phyloP scores from a whole-genome alignment of 2,329 filamentous ascomycete genomes.

The Fusarium sp. region DNA sequence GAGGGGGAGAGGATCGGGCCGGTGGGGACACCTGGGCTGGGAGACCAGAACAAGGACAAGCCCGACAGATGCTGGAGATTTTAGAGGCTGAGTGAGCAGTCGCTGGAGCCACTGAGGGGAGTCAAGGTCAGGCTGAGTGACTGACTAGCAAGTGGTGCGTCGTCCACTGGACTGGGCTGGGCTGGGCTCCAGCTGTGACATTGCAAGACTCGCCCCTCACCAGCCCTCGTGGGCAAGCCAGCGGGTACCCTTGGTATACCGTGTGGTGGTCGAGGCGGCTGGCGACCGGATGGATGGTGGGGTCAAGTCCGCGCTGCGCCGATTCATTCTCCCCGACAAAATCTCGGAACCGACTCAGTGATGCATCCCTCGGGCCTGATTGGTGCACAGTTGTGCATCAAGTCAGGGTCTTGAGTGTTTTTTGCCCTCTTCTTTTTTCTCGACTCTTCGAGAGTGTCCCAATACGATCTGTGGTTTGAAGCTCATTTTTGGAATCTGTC shows the following conservation, averaged over 20 bases:
- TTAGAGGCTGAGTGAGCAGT: slow-evolving; percentile 30
- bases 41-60: slow-evolving; percentile 31
- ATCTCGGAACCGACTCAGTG: slow-evolving; percentile 44
- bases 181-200: slow-evolving; percentile 21
- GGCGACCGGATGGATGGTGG: slow-evolving; percentile 29
- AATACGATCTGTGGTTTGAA: slow-evolving; percentile 4
- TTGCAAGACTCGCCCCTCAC: slow-evolving; percentile 31
- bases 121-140: slow-evolving; percentile 39
- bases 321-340: slow-evolving; percentile 45
- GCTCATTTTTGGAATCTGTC: slow-evolving; percentile 22
- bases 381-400: slow-evolving; percentile 26
- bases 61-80: slow-evolving; percentile 26
- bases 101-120: slow-evolving; percentile 28
- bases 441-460: slow-evolving; percentile 16
- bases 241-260: slow-evolving; percentile 22
- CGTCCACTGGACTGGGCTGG: slow-evolving; percentile 23
- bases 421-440: slow-evolving; percentile 29
- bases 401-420: slow-evolving; percentile 35
- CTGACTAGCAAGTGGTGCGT: slow-evolving; percentile 32
- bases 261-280: slow-evolving; percentile 32
- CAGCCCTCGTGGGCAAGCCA: slow-evolving; percentile 37
- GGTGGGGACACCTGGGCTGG: slow-evolving; percentile 33
- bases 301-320: slow-evolving; percentile 29
- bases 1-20: slow-evolving; percentile 41
- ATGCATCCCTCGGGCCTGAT: slow-evolving; percentile 35